phyloP scores from a whole-genome alignment of 495 filamentous ascomycete genomes.

The Rostrohypoxylon terebratum region DNA sequence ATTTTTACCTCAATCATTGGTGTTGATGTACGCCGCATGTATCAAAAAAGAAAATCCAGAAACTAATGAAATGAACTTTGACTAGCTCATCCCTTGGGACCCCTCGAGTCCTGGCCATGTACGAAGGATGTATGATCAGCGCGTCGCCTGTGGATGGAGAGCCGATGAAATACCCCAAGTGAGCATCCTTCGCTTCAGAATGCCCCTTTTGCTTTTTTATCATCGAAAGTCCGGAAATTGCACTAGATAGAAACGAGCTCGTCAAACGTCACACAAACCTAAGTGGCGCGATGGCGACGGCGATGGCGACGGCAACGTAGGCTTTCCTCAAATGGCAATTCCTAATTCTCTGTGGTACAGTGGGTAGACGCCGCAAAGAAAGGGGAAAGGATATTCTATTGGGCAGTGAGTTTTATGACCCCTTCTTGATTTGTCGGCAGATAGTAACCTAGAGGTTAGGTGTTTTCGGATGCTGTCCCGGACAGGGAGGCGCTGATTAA shows the following conservation, averaged over 20 bases:
- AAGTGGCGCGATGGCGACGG: conserved; percentile 4
- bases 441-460: conserved; percentile 33
- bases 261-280: conserved; percentile 5
- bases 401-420: conserved; percentile 43
- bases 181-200: conserved; percentile 6
- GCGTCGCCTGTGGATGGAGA: conserved; percentile 58
- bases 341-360: conserved; percentile 24
- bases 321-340: conserved; percentile 9
- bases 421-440: conserved; percentile 3
- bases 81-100: conserved; percentile 57
- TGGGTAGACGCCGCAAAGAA: conserved; percentile 45
- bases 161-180: conserved; percentile 42
- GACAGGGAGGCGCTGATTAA: conserved; percentile 40
- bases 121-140: conserved; percentile 53
- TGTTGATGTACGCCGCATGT: not conserved
- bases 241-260: not conserved
- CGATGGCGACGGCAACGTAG: not conserved
- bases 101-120: conserved; percentile 48
- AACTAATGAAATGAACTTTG: conserved; percentile 12
- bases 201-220: not conserved
- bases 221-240: not conserved
- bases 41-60: not conserved
- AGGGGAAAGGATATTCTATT: conserved; percentile 50
- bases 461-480: conserved; percentile 46
- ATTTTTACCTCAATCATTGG: not conserved